Evolutionary conservation across 2,329 filamentous ascomycete genomes (phyloP).

Genomic region (Sporothrix euskadiensis): DNA sequence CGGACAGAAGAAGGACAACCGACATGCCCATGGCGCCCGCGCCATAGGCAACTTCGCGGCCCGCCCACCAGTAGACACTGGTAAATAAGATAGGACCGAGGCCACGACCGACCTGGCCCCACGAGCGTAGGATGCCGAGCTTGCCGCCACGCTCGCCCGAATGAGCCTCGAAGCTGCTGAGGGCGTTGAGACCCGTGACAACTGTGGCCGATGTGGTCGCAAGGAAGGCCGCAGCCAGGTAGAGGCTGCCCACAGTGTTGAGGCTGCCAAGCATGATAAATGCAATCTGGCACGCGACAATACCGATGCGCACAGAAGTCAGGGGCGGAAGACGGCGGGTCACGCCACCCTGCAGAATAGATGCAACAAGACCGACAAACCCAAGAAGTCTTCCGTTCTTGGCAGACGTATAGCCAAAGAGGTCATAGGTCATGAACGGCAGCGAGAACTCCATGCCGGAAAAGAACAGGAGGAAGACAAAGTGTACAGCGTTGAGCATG

Average conservation of each 20-base stretch:
- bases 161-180: constrained; percentile 85
- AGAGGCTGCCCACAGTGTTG: constrained; percentile 67
- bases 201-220: constrained; percentile 93
- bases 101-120: constrained; percentile 85
- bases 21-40: constrained; percentile 80
- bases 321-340: constrained; percentile 83
- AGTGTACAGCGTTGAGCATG: constrained; percentile 81
- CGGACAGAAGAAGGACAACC: constrained; percentile 68
- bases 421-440: constrained; percentile 94
- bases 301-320: constrained; percentile 74
- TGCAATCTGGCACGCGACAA: constrained; percentile 72
- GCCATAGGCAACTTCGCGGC: constrained; percentile 79
- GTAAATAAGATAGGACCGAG: constrained; percentile 89
- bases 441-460: constrained; percentile 97
- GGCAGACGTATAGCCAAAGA: constrained; percentile 78
- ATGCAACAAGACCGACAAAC: constrained; percentile 87
- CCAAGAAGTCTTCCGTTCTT: constrained; percentile 85
- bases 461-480: constrained; percentile 93
- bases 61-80: constrained; percentile 97
- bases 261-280: constrained; percentile 78
- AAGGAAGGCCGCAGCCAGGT: constrained; percentile 77
- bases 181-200: constrained; percentile 86
- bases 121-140: constrained; percentile 75
- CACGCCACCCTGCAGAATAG: constrained; percentile 88
- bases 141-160: constrained; percentile 81